Conservation (phyloP, 148 eudicot species). For the Heliamphora exappendiculata region DNA sequence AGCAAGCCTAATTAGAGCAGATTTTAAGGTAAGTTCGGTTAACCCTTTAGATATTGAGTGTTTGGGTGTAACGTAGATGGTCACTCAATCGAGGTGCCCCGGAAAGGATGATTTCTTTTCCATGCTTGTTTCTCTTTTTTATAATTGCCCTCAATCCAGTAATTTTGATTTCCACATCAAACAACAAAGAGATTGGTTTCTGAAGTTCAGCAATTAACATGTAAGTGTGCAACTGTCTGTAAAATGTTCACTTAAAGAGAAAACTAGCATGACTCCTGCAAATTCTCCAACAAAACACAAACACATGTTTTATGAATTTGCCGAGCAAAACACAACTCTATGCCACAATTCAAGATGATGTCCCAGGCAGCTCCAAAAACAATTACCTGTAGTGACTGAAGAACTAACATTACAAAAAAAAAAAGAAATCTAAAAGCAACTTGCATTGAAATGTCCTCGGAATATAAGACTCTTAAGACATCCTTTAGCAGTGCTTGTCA, state of each 20-base stretch:
- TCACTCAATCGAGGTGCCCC: neutral
- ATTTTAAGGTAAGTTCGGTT: neutral
- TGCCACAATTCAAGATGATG: neutral
- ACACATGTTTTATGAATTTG: neutral
- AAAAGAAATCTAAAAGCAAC: neutral
- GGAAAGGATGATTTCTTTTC: neutral
- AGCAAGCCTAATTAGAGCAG: neutral
- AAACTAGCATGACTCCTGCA: neutral
- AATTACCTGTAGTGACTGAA: neutral
- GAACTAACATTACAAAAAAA: neutral
- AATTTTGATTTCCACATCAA: neutral
- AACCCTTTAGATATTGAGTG: neutral
- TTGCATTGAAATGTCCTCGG: neutral
- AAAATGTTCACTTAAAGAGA: neutral
- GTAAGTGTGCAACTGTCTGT: neutral
- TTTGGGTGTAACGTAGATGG: neutral
- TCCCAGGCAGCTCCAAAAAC: neutral
- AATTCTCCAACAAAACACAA: neutral
- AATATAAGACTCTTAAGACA: neutral
- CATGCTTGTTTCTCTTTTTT: neutral
- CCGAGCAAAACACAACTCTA: neutral
- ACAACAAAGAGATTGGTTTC: neutral
- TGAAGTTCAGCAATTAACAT: neutral
- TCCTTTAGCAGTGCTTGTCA: neutral
- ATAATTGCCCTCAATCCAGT: neutral